Conservation (phyloP, 345 rosid genomes). For the Jatropha curcas region DNA sequence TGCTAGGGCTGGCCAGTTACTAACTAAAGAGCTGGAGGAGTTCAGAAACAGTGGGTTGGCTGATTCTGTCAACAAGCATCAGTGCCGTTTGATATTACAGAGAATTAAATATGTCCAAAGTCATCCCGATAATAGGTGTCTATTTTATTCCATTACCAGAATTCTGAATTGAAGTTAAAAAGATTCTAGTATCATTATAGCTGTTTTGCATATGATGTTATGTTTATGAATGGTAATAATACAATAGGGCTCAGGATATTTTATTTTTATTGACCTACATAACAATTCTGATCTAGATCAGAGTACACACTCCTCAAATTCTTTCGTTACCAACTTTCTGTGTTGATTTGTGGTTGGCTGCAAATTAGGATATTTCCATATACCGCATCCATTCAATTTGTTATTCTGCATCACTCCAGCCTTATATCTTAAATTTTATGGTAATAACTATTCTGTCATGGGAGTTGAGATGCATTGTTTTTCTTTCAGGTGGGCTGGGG, state of each 20-base stretch:
- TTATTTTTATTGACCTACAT: background rate
- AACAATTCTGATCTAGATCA: background rate
- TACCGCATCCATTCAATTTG: background rate
- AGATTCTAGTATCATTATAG: slow-evolving; percentile 1
- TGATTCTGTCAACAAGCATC: slow-evolving; percentile 95
- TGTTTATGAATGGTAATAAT: slow-evolving; percentile 9
- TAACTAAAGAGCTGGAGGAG: slow-evolving; percentile 92
- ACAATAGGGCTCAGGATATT: background rate
- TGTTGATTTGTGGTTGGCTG: background rate
- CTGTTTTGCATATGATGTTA: slow-evolving; percentile 14
- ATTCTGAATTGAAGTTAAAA: background rate
- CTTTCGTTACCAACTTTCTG: background rate
- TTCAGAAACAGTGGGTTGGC: slow-evolving; percentile 72
- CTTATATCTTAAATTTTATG: background rate
- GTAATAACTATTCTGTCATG: slow-evolving; percentile 17
- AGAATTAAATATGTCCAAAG: slow-evolving; percentile 73
- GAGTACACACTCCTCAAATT: background rate
- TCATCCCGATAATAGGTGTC: slow-evolving; percentile 77
- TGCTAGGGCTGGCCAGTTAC: slow-evolving; percentile 74
- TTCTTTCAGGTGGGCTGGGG: slow-evolving; percentile 88
- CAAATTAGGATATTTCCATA: background rate
- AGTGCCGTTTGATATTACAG: slow-evolving; percentile 86
- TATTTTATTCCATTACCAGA: background rate
- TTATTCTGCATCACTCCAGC: background rate
- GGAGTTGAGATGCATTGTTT: slow-evolving; percentile 24